Base-by-base conservation (phyloP, 2,329 filamentous ascomycete genomes). In the Verticillium albo-atrum region DNA sequence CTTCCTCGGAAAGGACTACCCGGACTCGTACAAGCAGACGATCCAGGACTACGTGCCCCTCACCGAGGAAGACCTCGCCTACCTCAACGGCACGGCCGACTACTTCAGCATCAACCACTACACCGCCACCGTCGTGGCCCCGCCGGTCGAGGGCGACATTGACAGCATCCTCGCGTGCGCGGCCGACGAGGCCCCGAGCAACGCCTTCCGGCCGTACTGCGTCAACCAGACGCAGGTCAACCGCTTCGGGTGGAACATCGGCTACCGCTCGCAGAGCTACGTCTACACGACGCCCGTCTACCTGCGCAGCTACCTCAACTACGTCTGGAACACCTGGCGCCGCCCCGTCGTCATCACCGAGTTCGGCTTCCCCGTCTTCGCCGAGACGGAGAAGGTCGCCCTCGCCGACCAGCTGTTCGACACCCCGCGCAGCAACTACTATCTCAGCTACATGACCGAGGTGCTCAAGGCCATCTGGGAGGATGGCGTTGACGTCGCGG, bases 201-300 rank as follows among this genome's bases (percentile, higher is more conserved):
- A 47, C 37, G n/a, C 77, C 0, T 71, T 79, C 9, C 79, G 76
- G 23, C 84, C 84, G 0, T 79, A 79, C 61, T 87, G 84, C 63
- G 81, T 83, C 1, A 76, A 74, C 1, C 77, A 81, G 59, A 76
- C 75, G 12, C 78, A 72, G 0, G 71, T 68, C 1, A 80, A 80
- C 42, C 68, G 73, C 2, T 78, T 78, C 30, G 83, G 82, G 2
- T 87, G 84, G 84, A 74, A 82, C 63, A 82, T 86, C 55, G 84
- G 84, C 23, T 84, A 85, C 62, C 74, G 77, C 14, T 84, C 81
- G 2, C 72, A 83, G 34, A 75, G 75, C 2, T 84, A 85, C 65
- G 78, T 82, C n/a, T 85, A 86, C 69, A 80, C 82, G 34, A 82
- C 85, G 0, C 85, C 84, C 0, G 77, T 75, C 2, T 86, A 84